These are phyloP conservation scores for Sugiyamaella neomexicana DNA, from an alignment of 1,139 yeast genomes.

Conservation along the genomic window DNA sequence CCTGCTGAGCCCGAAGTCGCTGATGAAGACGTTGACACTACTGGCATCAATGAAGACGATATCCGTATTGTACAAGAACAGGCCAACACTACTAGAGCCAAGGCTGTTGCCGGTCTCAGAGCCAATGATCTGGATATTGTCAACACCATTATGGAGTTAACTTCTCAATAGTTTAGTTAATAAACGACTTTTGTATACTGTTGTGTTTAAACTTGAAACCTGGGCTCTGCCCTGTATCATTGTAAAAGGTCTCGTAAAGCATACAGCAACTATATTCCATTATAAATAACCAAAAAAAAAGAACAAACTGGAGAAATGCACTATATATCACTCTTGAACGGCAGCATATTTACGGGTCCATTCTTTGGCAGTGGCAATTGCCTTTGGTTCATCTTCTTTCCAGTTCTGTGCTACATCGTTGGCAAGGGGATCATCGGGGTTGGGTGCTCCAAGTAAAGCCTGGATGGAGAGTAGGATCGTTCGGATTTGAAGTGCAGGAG, in stretches of 20 bases:
- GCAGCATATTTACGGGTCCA: constrained; percentile 86
- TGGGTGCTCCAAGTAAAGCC: constrained; percentile 92
- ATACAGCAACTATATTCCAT: background rate
- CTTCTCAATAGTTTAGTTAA: constrained; percentile 27
- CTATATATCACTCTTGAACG: constrained; percentile 19
- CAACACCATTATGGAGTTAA: constrained; percentile 88
- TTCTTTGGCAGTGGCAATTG: constrained; percentile 78
- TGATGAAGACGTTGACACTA: constrained; percentile 66
- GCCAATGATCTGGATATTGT: constrained; percentile 92
- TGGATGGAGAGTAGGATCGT: constrained; percentile 92
- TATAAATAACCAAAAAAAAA: background rate
- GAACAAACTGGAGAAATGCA: background rate
- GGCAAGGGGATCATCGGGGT: constrained; percentile 97
- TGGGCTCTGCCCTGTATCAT: no score
- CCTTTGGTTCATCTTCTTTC: constrained; percentile 81
- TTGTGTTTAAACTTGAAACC: no score
- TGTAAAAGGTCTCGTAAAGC: background rate
- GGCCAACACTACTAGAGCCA: constrained; percentile 81
- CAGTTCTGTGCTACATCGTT: constrained; percentile 97
- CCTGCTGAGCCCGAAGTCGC: constrained; percentile 38
- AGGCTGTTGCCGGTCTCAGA: constrained; percentile 88
- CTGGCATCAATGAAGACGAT: constrained; percentile 78
- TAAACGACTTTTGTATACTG: no score
- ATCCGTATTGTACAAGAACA: constrained; percentile 84
- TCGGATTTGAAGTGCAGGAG: constrained; percentile 96